These are phyloP conservation scores for Thermochaetoides thermophila DNA, from an alignment of 495 filamentous ascomycete species.

Conservation along the genomic window DNA sequence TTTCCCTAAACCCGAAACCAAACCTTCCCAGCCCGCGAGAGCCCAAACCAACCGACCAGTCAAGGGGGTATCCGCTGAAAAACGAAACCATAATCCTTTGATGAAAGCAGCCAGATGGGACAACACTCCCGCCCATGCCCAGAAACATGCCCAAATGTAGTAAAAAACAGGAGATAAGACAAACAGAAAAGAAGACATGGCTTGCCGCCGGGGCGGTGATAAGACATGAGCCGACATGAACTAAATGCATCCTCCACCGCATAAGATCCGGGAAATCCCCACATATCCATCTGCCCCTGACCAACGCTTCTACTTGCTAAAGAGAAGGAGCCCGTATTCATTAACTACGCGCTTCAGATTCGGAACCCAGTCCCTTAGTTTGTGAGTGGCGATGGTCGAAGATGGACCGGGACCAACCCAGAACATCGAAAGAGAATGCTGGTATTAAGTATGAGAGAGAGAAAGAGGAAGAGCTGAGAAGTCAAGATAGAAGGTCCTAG, in stretches of 20 bases:
- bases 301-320: no score
- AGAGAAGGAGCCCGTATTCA: no score
- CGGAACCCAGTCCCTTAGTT: no score
- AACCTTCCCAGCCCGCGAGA: background rate
- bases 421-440: background rate
- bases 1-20: no score
- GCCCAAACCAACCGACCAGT: slow-evolving; percentile 3
- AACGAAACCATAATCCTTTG: slow-evolving; percentile 5
- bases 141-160: slow-evolving; percentile 7
- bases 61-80: slow-evolving; percentile 6
- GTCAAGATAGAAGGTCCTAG: background rate
- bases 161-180: slow-evolving; percentile 9
- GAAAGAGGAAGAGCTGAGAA: background rate
- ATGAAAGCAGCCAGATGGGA: slow-evolving; percentile 12
- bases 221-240: slow-evolving; percentile 3
- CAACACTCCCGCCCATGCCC: slow-evolving; percentile 8
- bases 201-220: background rate
- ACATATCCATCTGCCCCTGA: no score
- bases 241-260: background rate
- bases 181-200: slow-evolving; percentile 1
- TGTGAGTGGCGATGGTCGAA: no score
- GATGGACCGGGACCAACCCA: no score
- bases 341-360: no score
- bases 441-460: background rate
- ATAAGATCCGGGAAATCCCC: background rate